These are phyloP conservation scores for Cyclaneusma minus DNA, from an alignment of 2,329 filamentous ascomycete species.

Conservation along the genomic window DNA sequence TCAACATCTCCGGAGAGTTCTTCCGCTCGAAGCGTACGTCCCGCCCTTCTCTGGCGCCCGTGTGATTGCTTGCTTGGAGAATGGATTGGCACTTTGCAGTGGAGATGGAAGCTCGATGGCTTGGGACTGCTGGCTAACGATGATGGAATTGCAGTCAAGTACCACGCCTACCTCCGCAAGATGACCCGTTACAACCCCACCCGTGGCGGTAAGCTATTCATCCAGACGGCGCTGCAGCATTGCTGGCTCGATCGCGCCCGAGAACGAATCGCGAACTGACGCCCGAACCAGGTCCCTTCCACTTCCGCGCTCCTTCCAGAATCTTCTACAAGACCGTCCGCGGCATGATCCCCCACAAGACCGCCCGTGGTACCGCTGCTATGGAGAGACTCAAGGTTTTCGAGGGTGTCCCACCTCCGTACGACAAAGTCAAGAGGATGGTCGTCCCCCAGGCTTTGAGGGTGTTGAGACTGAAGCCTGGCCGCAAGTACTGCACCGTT, in stretches of 20 bases:
- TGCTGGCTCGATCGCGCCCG: slow-evolving; percentile 1
- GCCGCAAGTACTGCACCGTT: slow-evolving; percentile 99
- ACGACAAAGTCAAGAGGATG: slow-evolving; percentile 99
- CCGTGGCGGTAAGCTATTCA: slow-evolving; percentile 68
- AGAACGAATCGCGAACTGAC: slow-evolving; percentile 16
- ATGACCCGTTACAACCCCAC: slow-evolving; percentile 99
- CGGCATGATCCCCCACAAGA: slow-evolving; percentile 99
- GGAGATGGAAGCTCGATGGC: background rate
- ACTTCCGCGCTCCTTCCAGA: slow-evolving; percentile 97
- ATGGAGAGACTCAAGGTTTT: slow-evolving; percentile 99
- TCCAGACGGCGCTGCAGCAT: too few species aligned
- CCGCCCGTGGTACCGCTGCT: slow-evolving; percentile 87
- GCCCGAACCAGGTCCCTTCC: slow-evolving; percentile 68
- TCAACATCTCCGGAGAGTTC: slow-evolving; percentile 99
- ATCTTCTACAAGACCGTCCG: slow-evolving; percentile 99
- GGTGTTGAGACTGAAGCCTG: slow-evolving; percentile 91
- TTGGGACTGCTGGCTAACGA: slow-evolving; percentile 1
- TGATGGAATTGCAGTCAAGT: slow-evolving; percentile 62
- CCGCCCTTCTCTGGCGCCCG: slow-evolving; percentile 3
- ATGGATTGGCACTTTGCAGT: slow-evolving; percentile 6
- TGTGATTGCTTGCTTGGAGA: slow-evolving; percentile 4
- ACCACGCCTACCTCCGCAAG: slow-evolving; percentile 99
- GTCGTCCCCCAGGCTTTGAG: slow-evolving; percentile 97
- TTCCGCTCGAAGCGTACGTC: slow-evolving; percentile 99
- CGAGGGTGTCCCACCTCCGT: slow-evolving; percentile 96